phyloP scores from a whole-genome alignment of 176 grass and related monocot species.

The Ananas comosus region DNA sequence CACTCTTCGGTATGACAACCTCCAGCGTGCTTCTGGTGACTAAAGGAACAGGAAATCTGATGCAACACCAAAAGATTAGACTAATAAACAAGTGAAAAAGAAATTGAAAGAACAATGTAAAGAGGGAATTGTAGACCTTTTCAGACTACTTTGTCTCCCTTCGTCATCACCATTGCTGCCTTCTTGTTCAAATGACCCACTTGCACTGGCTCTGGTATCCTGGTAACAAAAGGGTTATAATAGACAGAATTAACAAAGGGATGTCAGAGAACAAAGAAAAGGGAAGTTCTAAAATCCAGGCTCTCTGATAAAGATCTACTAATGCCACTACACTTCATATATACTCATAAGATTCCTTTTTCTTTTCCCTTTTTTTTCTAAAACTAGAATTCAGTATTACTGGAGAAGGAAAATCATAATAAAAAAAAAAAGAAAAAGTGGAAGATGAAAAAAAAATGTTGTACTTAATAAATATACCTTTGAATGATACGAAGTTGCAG shows the following conservation, averaged over 20 bases:
- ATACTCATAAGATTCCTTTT: too few relatives aligned
- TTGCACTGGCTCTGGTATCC: slow-evolving; percentile 76
- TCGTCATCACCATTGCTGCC: slow-evolving; percentile 79
- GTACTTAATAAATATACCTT: slow-evolving; percentile 38
- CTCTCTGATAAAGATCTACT: too few relatives aligned
- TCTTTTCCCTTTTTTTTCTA: not conserved
- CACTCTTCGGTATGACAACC: slow-evolving; percentile 75
- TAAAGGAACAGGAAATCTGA: slow-evolving; percentile 65
- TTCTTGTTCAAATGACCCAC: slow-evolving; percentile 76
- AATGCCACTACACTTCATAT: too few relatives aligned
- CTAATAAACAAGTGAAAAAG: slow-evolving; percentile 20
- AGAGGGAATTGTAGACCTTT: slow-evolving; percentile 28
- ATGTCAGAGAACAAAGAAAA: not conserved
- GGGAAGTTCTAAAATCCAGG: not conserved
- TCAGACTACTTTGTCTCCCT: slow-evolving; percentile 54
- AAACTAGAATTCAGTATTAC: not conserved
- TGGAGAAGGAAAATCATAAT: not conserved
- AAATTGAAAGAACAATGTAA: slow-evolving; percentile 10
- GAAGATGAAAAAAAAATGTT: slow-evolving; percentile 5
- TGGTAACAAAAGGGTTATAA: slow-evolving; percentile 27
- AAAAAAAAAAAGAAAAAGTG: slow-evolving; percentile 1
- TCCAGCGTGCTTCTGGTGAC: slow-evolving; percentile 88
- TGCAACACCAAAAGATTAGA: slow-evolving; percentile 21
- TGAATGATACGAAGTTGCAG: slow-evolving; percentile 44
- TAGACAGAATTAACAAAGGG: not conserved